Conservation (phyloP, 2,329 filamentous ascomycete genomes). For the Pyricularia sp. region DNA sequence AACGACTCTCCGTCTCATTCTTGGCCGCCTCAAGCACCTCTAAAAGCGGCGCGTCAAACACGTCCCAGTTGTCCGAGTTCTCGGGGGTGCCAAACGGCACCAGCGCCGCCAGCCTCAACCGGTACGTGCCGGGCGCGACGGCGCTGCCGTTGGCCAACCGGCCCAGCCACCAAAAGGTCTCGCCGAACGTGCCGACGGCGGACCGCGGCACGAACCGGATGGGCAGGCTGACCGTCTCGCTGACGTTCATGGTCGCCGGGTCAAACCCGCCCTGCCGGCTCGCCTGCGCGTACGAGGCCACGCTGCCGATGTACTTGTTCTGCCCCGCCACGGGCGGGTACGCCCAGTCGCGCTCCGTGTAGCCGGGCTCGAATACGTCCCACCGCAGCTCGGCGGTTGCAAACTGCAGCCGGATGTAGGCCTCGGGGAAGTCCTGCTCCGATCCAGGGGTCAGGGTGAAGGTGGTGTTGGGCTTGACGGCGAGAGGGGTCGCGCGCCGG, state of each 20-base stretch:
- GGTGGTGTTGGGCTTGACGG: slow-evolving; percentile 6
- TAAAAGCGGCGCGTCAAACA: background rate
- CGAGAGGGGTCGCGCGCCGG: background rate
- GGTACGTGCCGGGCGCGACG: slow-evolving; percentile 22
- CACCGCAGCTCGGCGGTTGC: slow-evolving; percentile 18
- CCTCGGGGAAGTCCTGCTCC: slow-evolving; percentile 19
- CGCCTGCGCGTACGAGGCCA: slow-evolving; percentile 2
- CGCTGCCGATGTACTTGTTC: slow-evolving; percentile 13
- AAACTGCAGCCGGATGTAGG: slow-evolving; percentile 15
- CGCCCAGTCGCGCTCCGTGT: slow-evolving; percentile 14
- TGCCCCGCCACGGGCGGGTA: slow-evolving; percentile 16
- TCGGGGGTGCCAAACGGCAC: slow-evolving; percentile 6
- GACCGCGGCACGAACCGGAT: slow-evolving; percentile 13
- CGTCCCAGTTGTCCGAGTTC: slow-evolving; percentile 7
- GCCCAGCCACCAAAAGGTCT: slow-evolving; percentile 11
- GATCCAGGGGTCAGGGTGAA: slow-evolving; percentile 14
- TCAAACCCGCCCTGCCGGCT: background rate
- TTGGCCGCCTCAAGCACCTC: background rate
- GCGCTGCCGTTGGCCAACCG: slow-evolving; percentile 18
- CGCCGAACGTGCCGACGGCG: slow-evolving; percentile 9
- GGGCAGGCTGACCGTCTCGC: slow-evolving; percentile 10
- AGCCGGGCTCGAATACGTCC: slow-evolving; percentile 18
- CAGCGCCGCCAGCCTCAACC: slow-evolving; percentile 11
- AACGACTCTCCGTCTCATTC: background rate
- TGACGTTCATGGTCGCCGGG: slow-evolving; percentile 3